Evolutionary conservation across 2,329 filamentous ascomycete species (phyloP), one percentile per base, ranked within the genome.

Genomic region (Colletotrichum liaoningense): DNA sequence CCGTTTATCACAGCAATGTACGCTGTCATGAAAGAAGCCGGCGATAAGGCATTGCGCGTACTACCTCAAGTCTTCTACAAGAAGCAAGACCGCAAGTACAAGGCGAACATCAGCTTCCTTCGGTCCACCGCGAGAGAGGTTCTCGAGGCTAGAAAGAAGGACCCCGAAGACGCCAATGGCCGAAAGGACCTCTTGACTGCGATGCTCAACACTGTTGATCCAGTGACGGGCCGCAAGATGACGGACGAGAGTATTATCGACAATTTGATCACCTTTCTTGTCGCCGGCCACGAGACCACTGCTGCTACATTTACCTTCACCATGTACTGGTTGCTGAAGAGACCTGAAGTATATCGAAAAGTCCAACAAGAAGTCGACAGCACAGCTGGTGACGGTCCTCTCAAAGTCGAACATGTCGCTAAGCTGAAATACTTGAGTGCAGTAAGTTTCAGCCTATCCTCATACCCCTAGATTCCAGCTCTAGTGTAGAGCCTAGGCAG

Each of bases 231-330:
- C 8, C 83, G 90, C 75, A 85, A 86, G 7, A 84, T 94, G 79
- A 86, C 84, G 0, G 89, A 93, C 75, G 83, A 87, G 3, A 88
- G 85, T 38, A 92, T 93, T 75, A 85, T 89, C 28, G 86, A 92
- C 79, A 93, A 94, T 76, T 88, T 94, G 83, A 89, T 92, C 67
- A 93, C 91, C 0, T 93, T 93, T 76, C 81, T 93, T 16, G 89
- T 91, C 74, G 90, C 90, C 62, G 89, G 91, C 5, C 91, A 93
- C 77, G 92, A 93, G 74, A 95, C 93, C 0, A 93, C 93, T 0
- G 90, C 91, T 2, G 92, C 92, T 2, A 83, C 92, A 6, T 81
- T 94, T 7, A 88, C 91, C 0, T 94, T 93, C 76, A 82, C 88
- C 0, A 88, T 93, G 67, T 92, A 91, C 78, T 86, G 92, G 69